phyloP scores from a whole-genome alignment of 345 rosid genomes.

The Melaleuca alternifolia region DNA sequence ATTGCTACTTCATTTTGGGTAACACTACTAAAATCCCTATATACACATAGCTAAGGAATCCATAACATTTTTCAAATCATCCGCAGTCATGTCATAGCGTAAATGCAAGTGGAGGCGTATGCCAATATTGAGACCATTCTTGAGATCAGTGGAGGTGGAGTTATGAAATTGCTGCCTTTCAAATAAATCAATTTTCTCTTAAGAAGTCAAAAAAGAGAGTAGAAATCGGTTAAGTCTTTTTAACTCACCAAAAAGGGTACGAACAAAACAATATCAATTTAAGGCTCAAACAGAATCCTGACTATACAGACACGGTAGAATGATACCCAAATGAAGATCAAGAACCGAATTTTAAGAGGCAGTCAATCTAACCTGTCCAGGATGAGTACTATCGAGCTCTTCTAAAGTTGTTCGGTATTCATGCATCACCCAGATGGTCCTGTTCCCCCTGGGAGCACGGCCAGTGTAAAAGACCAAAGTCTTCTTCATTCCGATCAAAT shows the following conservation, averaged over 20 bases:
- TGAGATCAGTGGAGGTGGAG: neutral
- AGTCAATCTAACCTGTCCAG: constrained; percentile 59
- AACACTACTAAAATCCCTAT: neutral
- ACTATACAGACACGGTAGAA: neutral
- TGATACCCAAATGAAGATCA: neutral
- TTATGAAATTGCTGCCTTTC: neutral
- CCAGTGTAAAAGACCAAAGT: constrained; percentile 83
- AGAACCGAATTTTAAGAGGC: neutral
- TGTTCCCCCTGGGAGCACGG: constrained; percentile 64
- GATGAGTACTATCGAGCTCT: constrained; percentile 63
- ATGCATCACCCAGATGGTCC: constrained; percentile 91
- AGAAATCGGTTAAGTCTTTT: neutral
- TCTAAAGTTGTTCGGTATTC: constrained; percentile 70
- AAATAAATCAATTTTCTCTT: neutral
- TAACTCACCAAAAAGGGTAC: neutral
- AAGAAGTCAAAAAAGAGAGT: neutral
- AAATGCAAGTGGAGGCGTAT: neutral
- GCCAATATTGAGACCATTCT: neutral
- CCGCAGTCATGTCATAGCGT: neutral
- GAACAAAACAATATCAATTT: neutral
- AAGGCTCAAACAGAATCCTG: neutral
- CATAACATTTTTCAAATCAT: neutral
- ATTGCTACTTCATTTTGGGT: neutral
- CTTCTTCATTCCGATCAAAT: constrained; percentile 78
- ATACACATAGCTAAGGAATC: neutral